Conservation (phyloP, 169 alveolate genomes). For the Eimeria tenella region DNA sequence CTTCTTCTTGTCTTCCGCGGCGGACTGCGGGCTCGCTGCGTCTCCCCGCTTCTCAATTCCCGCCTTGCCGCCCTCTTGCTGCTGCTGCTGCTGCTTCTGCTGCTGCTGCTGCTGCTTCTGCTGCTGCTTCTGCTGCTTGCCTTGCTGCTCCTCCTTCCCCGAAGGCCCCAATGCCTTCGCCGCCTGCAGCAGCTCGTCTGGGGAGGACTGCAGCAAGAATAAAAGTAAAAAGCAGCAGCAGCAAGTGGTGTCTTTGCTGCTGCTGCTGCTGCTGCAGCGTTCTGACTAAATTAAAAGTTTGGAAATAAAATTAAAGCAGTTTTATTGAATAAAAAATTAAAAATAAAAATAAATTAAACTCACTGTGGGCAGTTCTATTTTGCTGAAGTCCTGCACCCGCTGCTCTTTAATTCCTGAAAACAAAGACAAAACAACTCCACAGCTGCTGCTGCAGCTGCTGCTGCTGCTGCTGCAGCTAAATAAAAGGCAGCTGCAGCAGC, state of each 20-base stretch:
- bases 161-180: not conserved
- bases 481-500: not conserved
- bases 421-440: not conserved
- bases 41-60: not conserved
- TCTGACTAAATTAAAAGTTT: no score
- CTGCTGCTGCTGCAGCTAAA: not conserved
- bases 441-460: not conserved
- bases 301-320: not conserved
- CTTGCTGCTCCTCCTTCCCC: not conserved
- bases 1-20: not conserved
- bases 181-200: not conserved
- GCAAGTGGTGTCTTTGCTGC: not conserved
- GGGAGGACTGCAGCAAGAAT: not conserved
- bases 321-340: no score
- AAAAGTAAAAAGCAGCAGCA: not conserved
- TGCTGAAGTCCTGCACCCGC: not conserved
- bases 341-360: not conserved
- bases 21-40: not conserved
- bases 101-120: not conserved
- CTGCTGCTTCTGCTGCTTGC: not conserved
- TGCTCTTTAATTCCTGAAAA: slow-evolving; percentile 13
- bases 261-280: not conserved
- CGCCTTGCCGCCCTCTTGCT: not conserved
- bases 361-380: not conserved
- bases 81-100: slow-evolving; percentile 21